A percentile compares a stretch with the other conserved stretches of the same genome.
phyloP scores from a whole-genome alignment of 2,329 filamentous ascomycete species.

The Raffaelea ambrosiae region DNA sequence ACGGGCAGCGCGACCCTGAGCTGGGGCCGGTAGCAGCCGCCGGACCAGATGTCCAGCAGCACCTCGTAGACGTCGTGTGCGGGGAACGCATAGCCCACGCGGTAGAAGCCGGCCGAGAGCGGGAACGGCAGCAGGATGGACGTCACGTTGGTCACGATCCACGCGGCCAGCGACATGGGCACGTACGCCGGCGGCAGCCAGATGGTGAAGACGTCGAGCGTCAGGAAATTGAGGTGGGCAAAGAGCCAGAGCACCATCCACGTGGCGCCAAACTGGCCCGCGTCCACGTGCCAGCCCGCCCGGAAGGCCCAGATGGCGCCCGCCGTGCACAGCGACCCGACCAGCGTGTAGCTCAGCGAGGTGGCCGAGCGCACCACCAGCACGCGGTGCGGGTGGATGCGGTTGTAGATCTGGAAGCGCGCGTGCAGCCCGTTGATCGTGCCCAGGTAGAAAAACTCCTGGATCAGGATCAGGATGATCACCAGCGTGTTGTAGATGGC shows the following conservation, averaged over 20 bases:
- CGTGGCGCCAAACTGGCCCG: conserved; percentile 16
- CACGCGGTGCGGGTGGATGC: conserved; percentile 20
- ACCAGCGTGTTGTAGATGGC: conserved; percentile 32
- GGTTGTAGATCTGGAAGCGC: conserved; percentile 27
- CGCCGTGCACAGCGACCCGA: conserved; percentile 28
- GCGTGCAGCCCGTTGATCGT: conserved; percentile 25
- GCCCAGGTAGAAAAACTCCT: conserved; percentile 24
- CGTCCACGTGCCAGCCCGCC: conserved; percentile 29
- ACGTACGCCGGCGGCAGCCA: conserved; percentile 29
- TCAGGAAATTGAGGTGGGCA: conserved; percentile 19
- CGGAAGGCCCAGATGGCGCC: conserved; percentile 37
- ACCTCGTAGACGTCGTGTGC: conserved; percentile 30
- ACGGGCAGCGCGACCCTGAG: conserved; percentile 31
- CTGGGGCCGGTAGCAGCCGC: conserved; percentile 27
- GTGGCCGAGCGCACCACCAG: conserved; percentile 20
- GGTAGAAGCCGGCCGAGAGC: conserved; percentile 30
- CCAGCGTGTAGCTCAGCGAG: conserved; percentile 23
- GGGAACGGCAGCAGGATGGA: conserved; percentile 33
- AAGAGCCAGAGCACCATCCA: conserved; percentile 28
- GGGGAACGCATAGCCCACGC: conserved; percentile 29
- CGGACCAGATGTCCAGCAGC: conserved; percentile 33
- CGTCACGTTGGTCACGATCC: conserved; percentile 34
- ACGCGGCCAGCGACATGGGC: conserved; percentile 25
- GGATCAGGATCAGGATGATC: conserved; percentile 25
- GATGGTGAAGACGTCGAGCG: conserved; percentile 32